Base-by-base conservation (phyloP, 331 rosid genomes). In the Dryas integrifolia region DNA sequence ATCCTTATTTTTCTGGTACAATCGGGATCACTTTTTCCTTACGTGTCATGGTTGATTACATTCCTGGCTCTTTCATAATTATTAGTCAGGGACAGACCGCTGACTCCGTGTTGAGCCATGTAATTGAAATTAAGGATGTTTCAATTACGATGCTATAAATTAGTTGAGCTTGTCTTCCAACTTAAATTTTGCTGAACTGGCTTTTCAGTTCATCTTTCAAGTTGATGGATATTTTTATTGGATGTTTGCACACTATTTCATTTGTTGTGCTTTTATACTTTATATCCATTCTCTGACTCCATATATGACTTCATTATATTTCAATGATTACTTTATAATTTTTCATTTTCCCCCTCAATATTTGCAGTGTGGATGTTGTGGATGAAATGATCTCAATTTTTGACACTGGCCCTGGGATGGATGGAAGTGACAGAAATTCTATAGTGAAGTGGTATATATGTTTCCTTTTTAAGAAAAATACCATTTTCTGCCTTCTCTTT, bases 331-430 rank as follows among this genome's bases (percentile, higher is more conserved):
- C 41, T 58, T 57, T 8, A 50, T 45, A 5, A 35, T 43, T 49
- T 39, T 40, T 41, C 45, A 13, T 26, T 18, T 5, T 4, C 56
- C 10, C 45, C 39, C 49, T 77, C 47, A 39, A 71, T 41, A 35
- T 80, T 83, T 78, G 71, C 96, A 89, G 92, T 21, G 84, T 89
- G 56, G 56, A 76, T 44, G 40, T 83, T n/a, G 59, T 0, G 9
- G 55, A 66, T 3, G 67, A 78, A 11, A 69, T 18, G 65, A 87
- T 89, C 67, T 67, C 78, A 63, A 85, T 89, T 61, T 89, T 85
- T 65, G 96, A 89, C 80, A 85, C 75, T 57, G 92, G 96, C 39
- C 81, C 88, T 3, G 96, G 96, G 7, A 87, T 89, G 96, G 92
- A 89, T 62, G 92, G 83, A 63, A 81, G 83, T 30, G 82, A 80